Percentiles rank a stretch among this genome's conserved stretches.
Evolutionary conservation across 1,284 basidiomycete genomes (phyloP).

Genomic region (Ustilago cynodontis): DNA sequence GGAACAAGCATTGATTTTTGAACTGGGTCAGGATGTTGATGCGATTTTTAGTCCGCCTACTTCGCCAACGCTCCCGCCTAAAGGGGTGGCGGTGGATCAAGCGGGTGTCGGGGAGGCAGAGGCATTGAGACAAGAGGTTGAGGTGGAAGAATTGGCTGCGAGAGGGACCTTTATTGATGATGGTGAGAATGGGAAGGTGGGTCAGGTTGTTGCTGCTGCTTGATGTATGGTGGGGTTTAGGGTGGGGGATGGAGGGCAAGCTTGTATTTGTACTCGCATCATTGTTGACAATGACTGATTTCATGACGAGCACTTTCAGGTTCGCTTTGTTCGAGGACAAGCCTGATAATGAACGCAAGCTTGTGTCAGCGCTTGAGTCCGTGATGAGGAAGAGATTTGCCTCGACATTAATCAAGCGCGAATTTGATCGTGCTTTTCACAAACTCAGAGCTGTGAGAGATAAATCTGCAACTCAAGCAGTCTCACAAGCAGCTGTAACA

Average conservation of each 20-base stretch:
- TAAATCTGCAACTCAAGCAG: too few relatives aligned
- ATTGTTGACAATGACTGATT: too few relatives aligned
- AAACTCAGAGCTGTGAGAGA: too few relatives aligned
- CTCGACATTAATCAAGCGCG: too few relatives aligned
- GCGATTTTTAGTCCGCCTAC: slow-evolving; percentile 59
- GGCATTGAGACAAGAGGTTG: slow-evolving; percentile 18
- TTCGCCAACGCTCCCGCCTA: slow-evolving; percentile 25
- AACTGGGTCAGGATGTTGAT: slow-evolving; percentile 54
- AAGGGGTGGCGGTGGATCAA: neutral
- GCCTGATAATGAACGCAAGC: too few relatives aligned
- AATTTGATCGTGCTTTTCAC: too few relatives aligned
- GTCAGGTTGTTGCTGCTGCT: neutral
- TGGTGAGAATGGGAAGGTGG: neutral
- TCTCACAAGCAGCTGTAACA: too few relatives aligned
- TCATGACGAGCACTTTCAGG: neutral
- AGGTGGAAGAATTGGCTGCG: slow-evolving; percentile 6
- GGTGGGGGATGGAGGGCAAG: neutral
- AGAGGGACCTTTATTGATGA: slow-evolving; percentile 20
- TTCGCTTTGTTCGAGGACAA: neutral
- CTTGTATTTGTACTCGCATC: slow-evolving; percentile 5
- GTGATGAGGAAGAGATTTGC: too few relatives aligned
- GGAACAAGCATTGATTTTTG: slow-evolving; percentile 48
- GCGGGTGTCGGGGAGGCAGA: slow-evolving; percentile 1
- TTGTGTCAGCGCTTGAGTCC: too few relatives aligned
- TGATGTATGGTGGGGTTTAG: neutral